Percentiles rank a stretch among this genome's conserved stretches.
phyloP scores from a whole-genome alignment of 1,139 yeast genomes.

The Protomyces arabidopsidicola region DNA sequence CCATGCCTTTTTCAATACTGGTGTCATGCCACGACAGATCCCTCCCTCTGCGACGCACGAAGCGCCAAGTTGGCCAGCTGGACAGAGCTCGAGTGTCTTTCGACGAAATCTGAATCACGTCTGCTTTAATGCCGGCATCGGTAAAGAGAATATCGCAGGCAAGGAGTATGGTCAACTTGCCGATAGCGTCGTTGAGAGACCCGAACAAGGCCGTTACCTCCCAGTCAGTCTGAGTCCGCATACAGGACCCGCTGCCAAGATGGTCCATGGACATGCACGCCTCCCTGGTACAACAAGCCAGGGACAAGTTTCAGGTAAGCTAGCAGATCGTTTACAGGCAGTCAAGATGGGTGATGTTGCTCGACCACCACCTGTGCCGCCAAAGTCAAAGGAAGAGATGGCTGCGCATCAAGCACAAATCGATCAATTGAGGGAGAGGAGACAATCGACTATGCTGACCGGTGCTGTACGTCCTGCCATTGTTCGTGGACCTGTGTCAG shows the following conservation, averaged over 20 bases:
- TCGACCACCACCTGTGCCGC: background rate
- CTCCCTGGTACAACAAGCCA: background rate
- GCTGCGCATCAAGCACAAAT: background rate
- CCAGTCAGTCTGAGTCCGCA: constrained; percentile 26
- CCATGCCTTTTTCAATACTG: constrained; percentile 72
- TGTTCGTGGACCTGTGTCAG: background rate
- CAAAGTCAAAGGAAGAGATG: background rate
- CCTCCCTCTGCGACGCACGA: constrained; percentile 59
- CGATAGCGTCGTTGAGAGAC: constrained; percentile 23
- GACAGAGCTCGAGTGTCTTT: constrained; percentile 17
- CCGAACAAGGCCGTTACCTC: constrained; percentile 27
- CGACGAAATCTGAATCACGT: constrained; percentile 24
- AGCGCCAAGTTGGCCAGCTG: constrained; percentile 45
- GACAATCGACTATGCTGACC: background rate
- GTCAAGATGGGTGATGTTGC: constrained; percentile 5
- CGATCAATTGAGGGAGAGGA: background rate
- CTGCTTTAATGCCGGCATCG: constrained; percentile 29
- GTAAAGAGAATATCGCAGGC: constrained; percentile 30
- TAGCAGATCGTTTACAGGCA: constrained; percentile 11
- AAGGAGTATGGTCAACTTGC: constrained; percentile 20
- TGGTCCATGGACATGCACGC: constrained; percentile 9
- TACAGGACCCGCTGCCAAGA: constrained; percentile 20
- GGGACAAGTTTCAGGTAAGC: constrained; percentile 7
- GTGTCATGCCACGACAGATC: constrained; percentile 73
- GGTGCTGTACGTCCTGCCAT: background rate